Evolutionary conservation across 2,329 filamentous ascomycete species (phyloP).

Genomic region (Gaeumannomyces sp.): DNA sequence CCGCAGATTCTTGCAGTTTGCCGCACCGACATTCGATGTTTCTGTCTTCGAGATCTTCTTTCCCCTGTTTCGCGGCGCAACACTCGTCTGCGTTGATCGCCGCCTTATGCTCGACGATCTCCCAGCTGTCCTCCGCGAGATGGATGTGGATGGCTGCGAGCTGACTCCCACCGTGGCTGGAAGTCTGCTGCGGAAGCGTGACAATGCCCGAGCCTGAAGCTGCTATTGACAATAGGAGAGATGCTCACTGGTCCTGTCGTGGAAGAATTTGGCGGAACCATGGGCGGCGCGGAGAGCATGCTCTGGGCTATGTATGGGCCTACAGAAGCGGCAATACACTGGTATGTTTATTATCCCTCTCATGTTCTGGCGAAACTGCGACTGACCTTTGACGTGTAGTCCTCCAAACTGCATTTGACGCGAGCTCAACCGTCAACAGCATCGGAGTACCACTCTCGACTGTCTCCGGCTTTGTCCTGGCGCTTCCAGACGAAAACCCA

Average conservation of each 20-base stretch:
- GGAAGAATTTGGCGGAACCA: conserved; percentile 64
- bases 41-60: conserved; percentile 96
- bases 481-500: conserved; percentile 31
- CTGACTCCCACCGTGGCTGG: conserved; percentile 83
- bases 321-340: conserved; percentile 88
- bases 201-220: conserved; percentile 57
- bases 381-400: conserved; percentile 28
- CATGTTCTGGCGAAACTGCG: not conserved
- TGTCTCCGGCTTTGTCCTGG: conserved; percentile 69
- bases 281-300: conserved; percentile 47
- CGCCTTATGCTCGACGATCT: conserved; percentile 69
- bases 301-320: conserved; percentile 93
- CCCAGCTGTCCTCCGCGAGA: conserved; percentile 53
- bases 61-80: conserved; percentile 66
- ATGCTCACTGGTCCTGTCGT: conserved; percentile 79
- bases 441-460: conserved; percentile 78
- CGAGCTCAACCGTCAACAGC: conserved; percentile 52
- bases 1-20: conserved; percentile 80
- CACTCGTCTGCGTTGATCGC: conserved; percentile 66
- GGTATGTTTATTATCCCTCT: conserved; percentile 30
- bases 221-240: conserved; percentile 84
- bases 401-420: conserved; percentile 56
- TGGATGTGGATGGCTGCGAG: conserved; percentile 77
- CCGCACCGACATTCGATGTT: conserved; percentile 88
- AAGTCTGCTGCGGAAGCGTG: conserved; percentile 63